Evolutionary conservation across 2,329 filamentous ascomycete genomes (phyloP).

Genomic region (Pseudogymnoascus sp.): DNA sequence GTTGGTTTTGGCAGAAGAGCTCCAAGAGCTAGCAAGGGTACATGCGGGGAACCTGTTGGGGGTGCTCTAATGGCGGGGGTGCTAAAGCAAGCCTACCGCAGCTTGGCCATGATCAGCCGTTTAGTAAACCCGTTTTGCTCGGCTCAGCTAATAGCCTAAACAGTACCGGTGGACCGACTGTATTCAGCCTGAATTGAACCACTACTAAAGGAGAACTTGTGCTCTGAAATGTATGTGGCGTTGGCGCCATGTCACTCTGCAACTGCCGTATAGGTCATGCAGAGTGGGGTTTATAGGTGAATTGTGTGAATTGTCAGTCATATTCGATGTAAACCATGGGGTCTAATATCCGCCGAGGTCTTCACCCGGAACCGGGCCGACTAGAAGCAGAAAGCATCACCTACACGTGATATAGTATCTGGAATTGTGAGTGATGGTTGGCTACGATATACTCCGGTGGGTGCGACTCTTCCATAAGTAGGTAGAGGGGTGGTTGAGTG

Average conservation of each 20-base stretch:
- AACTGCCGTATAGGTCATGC: background rate
- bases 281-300: background rate
- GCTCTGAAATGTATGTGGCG: background rate
- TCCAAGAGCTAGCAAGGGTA: background rate
- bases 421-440: background rate
- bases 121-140: background rate
- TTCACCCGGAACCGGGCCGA: conserved; percentile 3
- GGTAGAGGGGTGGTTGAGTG: background rate
- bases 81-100: background rate
- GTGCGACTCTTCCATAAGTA: background rate
- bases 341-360: background rate
- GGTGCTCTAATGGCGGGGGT: background rate
- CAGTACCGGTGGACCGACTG: background rate
- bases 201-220: background rate
- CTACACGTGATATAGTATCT: background rate
- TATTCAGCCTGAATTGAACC: background rate
- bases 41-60: background rate
- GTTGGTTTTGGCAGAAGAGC: conserved; percentile 2
- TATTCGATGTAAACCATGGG: background rate
- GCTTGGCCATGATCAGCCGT: background rate
- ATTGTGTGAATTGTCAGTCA: conserved; percentile 11
- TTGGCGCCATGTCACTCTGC: background rate
- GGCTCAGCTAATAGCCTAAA: background rate
- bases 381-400: background rate
- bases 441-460: background rate